Percentiles rank a stretch among this genome's conserved stretches.
phyloP scores from a whole-genome alignment of 106 monocot species.

The Dioscorea dumetorum region DNA sequence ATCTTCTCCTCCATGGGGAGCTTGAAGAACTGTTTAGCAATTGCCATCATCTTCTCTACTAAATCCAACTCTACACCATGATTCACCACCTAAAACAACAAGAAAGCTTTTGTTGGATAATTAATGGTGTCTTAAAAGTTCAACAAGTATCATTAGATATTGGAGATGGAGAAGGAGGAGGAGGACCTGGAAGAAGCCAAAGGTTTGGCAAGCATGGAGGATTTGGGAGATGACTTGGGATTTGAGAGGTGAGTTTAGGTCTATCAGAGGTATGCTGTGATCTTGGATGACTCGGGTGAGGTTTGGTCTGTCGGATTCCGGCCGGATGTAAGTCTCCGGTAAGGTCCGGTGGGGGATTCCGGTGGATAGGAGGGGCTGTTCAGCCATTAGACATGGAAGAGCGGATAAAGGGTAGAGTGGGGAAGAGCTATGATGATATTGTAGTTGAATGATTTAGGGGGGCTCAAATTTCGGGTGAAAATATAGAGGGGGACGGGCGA shows the following conservation, averaged over 20 bases:
- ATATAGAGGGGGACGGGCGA: too few species aligned
- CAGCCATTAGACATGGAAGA: neutral
- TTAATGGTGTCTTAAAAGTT: neutral
- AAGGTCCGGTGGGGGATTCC: neutral
- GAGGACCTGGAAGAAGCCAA: slow-evolving; percentile 5
- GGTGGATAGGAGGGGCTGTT: neutral
- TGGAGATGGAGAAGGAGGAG: neutral
- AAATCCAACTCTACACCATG: neutral
- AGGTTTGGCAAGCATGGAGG: neutral
- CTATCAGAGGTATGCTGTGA: neutral
- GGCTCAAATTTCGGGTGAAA: too few species aligned
- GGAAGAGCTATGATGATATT: too few species aligned
- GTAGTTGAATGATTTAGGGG: too few species aligned
- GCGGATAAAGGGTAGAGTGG: neutral
- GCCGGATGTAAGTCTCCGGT: slow-evolving; percentile 1
- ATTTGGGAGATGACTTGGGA: neutral
- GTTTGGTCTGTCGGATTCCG: neutral
- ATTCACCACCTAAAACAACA: slow-evolving; percentile 1
- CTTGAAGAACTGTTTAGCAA: slow-evolving; percentile 1
- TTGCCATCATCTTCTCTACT: neutral
- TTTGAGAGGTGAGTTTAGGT: neutral
- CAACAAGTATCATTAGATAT: too few species aligned
- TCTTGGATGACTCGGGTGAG: too few species aligned
- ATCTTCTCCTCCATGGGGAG: slow-evolving; percentile 5
- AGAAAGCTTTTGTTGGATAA: neutral